Conservation (phyloP, 257 asterid species). For the Solanum ahanhuiri region DNA sequence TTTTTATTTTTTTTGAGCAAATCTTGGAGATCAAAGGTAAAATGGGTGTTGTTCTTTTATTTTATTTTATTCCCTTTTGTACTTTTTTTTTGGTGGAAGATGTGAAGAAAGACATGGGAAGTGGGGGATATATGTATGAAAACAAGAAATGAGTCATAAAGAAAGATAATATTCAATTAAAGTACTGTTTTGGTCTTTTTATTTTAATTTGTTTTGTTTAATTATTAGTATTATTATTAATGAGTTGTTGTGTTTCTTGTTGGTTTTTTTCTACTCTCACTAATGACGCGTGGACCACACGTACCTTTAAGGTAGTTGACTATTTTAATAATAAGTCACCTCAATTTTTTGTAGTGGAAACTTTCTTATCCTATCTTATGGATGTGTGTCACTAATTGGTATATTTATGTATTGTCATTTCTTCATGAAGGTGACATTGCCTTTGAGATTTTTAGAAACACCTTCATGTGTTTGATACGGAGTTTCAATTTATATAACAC, state of each 20-base stretch:
- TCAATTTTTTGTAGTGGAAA: not conserved
- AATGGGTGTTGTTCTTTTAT: not conserved
- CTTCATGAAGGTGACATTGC: not conserved
- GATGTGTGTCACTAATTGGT: not conserved
- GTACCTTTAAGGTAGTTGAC: not conserved
- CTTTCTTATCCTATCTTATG: not conserved
- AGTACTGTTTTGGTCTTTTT: slow-evolving; percentile 19
- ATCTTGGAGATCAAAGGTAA: slow-evolving; percentile 18
- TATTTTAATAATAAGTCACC: not conserved
- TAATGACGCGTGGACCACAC: not conserved
- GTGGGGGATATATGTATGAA: not conserved
- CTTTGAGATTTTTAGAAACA: not conserved
- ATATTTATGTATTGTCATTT: not conserved
- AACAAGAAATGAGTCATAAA: not conserved
- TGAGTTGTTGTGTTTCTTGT: not conserved
- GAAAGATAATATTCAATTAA: not conserved
- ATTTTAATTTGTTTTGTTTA: not conserved
- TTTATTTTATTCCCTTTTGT: not conserved
- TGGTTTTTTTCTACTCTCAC: not conserved
- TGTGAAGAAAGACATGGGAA: slow-evolving; percentile 3
- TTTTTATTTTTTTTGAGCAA: not conserved
- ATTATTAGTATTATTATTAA: not conserved
- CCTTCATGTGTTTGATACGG: not conserved
- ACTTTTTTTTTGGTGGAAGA: slow-evolving; percentile 1
- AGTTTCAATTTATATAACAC: no score